These are phyloP conservation scores for Xylaria hypoxylon DNA, from an alignment of 2,329 filamentous ascomycete species.

Conservation along the genomic window DNA sequence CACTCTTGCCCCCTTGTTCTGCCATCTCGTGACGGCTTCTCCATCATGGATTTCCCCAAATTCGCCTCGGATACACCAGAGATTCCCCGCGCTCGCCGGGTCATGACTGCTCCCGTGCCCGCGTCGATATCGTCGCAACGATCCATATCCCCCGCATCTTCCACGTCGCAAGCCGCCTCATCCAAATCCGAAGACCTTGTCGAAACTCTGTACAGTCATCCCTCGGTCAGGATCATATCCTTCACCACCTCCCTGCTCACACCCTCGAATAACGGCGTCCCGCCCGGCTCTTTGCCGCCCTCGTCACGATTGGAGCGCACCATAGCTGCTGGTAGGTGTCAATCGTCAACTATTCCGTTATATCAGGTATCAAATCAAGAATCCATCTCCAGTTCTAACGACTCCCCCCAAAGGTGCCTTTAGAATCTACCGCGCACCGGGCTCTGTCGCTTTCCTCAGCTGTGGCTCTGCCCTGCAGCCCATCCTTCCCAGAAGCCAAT, in stretches of 20 bases:
- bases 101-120: slow-evolving; percentile 55
- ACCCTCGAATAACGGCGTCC: slow-evolving; percentile 49
- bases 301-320: slow-evolving; percentile 60
- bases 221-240: slow-evolving; percentile 75
- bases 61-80: slow-evolving; percentile 30
- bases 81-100: slow-evolving; percentile 47
- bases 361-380: background rate
- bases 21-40: slow-evolving; percentile 3
- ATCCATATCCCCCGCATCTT: slow-evolving; percentile 27
- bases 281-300: slow-evolving; percentile 47
- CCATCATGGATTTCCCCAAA: slow-evolving; percentile 38
- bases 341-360: background rate
- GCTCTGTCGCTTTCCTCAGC: slow-evolving; percentile 87
- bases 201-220: slow-evolving; percentile 80
- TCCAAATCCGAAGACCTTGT: slow-evolving; percentile 56
- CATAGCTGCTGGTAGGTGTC: slow-evolving; percentile 76
- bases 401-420: slow-evolving; percentile 68
- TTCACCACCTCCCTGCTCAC: slow-evolving; percentile 55
- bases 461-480: slow-evolving; percentile 86
- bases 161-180: slow-evolving; percentile 13
- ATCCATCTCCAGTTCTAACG: slow-evolving; percentile 17
- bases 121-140: slow-evolving; percentile 41
- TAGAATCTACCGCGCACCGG: slow-evolving; percentile 86
- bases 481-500: slow-evolving; percentile 89
- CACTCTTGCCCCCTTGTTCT: slow-evolving; percentile 22